Conservation (phyloP, 305 asterid species). For the Solanum hybrid region DNA sequence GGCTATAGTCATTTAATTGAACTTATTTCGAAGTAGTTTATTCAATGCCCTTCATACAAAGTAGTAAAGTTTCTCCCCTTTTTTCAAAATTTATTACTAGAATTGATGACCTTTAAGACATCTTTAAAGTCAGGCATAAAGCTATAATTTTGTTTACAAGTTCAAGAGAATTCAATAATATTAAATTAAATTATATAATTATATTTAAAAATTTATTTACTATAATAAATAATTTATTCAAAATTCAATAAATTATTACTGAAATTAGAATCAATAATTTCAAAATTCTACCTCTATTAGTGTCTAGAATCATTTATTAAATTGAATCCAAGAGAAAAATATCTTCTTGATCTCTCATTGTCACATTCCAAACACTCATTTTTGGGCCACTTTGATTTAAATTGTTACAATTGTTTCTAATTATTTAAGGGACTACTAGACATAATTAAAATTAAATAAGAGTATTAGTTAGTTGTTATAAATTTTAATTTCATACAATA, state of each 20-base stretch:
- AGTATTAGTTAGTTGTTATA: neutral
- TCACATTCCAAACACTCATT: neutral
- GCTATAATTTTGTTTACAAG: rapidly evolving
- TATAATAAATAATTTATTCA: too few relatives aligned
- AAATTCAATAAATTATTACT: too few relatives aligned
- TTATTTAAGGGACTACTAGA: too few relatives aligned
- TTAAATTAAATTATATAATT: neutral
- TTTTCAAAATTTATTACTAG: neutral
- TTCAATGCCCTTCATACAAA: neutral
- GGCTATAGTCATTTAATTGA: neutral
- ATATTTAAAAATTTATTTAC: neutral
- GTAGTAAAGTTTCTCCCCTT: neutral
- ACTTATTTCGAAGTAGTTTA: neutral
- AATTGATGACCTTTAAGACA: neutral
- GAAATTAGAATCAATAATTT: neutral
- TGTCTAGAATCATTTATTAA: neutral
- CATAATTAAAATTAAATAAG: neutral
- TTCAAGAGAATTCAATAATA: neutral
- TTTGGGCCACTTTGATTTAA: neutral
- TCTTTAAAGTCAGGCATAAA: neutral
- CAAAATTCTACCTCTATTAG: neutral
- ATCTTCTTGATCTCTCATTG: neutral
- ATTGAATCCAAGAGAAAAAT: neutral
- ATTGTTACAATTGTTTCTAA: too few relatives aligned
- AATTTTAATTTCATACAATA: neutral